phyloP scores from a whole-genome alignment of 192 early-diverging fungal species.

The Backusella australiensis region DNA sequence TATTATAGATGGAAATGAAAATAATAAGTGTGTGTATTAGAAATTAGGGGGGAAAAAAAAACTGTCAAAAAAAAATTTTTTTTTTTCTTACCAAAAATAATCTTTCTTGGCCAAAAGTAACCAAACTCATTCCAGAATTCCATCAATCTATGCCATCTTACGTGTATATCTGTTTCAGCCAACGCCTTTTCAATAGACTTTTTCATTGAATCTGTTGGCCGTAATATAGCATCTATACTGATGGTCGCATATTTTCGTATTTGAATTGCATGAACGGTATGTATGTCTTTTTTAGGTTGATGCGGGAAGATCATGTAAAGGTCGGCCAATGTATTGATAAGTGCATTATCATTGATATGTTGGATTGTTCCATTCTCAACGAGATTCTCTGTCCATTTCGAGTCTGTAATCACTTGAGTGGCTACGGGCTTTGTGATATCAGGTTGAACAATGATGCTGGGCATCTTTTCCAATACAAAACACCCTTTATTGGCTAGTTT shows the following conservation, averaged over 20 bases:
- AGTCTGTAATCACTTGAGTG: neutral
- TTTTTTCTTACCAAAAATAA: neutral
- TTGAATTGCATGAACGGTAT: neutral
- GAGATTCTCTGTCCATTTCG: neutral
- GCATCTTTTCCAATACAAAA: neutral
- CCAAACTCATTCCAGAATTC: neutral
- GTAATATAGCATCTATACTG: neutral
- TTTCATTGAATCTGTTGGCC: neutral
- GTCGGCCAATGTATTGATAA: neutral
- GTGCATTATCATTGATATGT: neutral
- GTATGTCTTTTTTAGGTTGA: neutral
- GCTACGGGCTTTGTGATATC: neutral
- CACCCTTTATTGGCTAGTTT: neutral
- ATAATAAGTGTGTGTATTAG: neutral
- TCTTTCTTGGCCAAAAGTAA: slow-evolving; percentile 1
- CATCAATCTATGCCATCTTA: neutral
- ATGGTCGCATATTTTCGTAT: neutral
- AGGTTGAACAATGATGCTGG: neutral
- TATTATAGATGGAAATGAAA: neutral
- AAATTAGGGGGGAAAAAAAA: neutral
- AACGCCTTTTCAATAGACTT: neutral
- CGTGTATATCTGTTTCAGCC: neutral
- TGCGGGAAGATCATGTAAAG: neutral
- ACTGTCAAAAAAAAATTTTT: neutral
- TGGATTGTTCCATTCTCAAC: neutral